Base-by-base conservation (phyloP, 257 asterid species). In the Ehretia macrophylla region DNA sequence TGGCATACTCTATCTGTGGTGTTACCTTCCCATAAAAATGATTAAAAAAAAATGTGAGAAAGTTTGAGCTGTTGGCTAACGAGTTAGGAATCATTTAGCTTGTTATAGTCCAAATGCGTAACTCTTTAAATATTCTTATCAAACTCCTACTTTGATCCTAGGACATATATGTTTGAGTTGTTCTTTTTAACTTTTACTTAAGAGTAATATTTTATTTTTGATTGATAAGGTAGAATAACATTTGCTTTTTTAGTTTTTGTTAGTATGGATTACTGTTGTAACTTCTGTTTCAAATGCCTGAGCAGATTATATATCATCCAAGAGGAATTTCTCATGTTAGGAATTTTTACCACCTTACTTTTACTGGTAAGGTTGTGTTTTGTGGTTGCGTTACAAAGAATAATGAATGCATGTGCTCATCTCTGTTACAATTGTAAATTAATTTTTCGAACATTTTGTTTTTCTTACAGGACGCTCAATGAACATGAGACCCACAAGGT, bases 401-500 rank as follows among this genome's bases (percentile, higher is more conserved):
- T 16, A 22, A 11, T 21, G 38, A 5, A 20, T 20, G 8, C 38
- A 13, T 52, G 57, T 18, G 48, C 66, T 14, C 55, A 53, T 48
- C 56, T 53, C 42, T 65, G 23, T 11, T 17, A 13, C 13, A 21
- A 16, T 23, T 21, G 57, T 23, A 20, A 52, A 50, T 11, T 35
- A 39, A 22, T 16, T 13, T 56, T 4, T 53, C n/a, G 3, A 17
- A 20, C 13, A 23, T 16, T 52, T 35, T 55, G 10, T 17, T 42
- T 11, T 63, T 37, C 21, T 17, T 47, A 8, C 57, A 90, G 98
- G 95, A 45, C 67, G 62, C 62, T 47, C 81, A 42, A 59, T 46
- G 62, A 72, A 58, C 68, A 38, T 64, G 69, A 32, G 49, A 54
- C 69, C 79, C 21, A 64, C 74, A 75, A 85, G 94, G 98, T 90